Evolutionary conservation across 106 monocot genomes (phyloP).

Genomic region (Dioscorea dumetorum): DNA sequence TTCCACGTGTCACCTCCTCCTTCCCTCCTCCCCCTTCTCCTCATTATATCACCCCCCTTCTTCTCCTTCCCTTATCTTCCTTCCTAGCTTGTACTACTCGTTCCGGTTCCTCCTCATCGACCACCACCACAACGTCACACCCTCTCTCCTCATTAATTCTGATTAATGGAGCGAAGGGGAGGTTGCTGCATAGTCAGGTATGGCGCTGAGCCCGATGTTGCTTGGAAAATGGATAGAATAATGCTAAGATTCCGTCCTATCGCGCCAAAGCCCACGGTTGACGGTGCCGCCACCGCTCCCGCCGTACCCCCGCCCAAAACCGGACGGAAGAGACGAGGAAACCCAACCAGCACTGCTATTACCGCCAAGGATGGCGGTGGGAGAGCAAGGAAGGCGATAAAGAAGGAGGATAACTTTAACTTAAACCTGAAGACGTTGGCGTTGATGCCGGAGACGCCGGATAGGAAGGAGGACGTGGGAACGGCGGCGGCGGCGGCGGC

Average conservation of each 20-base stretch:
- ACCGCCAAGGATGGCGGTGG: conserved; percentile 9
- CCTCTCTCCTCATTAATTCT: no score
- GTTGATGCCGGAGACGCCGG: conserved; percentile 64
- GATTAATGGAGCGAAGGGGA: conserved; percentile 49
- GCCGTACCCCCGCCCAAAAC: no score
- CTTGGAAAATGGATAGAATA: conserved; percentile 52
- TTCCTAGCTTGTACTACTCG: no score
- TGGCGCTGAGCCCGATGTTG: conserved; percentile 29
- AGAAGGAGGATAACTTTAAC: not conserved
- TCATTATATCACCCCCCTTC: not conserved
- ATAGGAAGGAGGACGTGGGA: not conserved
- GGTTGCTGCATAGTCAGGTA: conserved; percentile 36
- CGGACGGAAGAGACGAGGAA: no score
- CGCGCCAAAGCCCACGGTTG: conserved; percentile 60
- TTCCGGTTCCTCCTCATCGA: no score
- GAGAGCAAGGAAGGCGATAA: conserved; percentile 22
- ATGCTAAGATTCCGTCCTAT: conserved; percentile 80
- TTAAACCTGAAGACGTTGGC: conserved; percentile 27
- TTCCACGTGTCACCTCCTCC: not conserved
- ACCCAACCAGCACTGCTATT: not conserved
- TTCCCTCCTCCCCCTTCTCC: not conserved
- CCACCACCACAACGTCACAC: no score
- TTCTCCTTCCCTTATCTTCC: not conserved
- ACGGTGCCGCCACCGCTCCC: not conserved
- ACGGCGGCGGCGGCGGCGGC: conserved; percentile 16